Evolutionary conservation across 1,284 basidiomycete genomes (phyloP), one percentile per base, ranked within the genome.

Genomic region (Pascua guehoae): DNA sequence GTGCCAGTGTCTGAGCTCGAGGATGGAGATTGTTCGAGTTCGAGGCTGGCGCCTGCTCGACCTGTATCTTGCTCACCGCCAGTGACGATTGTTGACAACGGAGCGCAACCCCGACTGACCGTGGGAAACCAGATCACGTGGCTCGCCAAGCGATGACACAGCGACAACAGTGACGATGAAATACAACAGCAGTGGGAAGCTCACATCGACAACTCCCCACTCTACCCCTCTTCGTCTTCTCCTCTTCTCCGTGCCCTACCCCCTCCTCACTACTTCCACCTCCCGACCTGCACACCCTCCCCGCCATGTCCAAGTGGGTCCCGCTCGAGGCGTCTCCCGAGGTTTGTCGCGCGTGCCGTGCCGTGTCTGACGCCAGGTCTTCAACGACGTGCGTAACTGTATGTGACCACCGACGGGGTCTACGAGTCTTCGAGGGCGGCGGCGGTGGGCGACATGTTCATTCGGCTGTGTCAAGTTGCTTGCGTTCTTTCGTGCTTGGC

Each of bases 281-380:
- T 16, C 43, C 5, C 16, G 36, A 41, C 16, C 5, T 12, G 14
- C 8, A 18, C 2, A 10, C n/a, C 15, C 43, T 2, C 16, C 36
- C 17, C 16, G 51, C n/a, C 14, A 57, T 54, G 68, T 66, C 68
- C 54, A 77, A 78, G 56, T 89, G 88, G 88, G 84, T 89, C 50
- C 88, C 88, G 9, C 79, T 89, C 12, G 88, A 89, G 76, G 85
- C 86, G 56, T 87, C 86, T 62, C 87, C 88, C 56, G 84, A 89
- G 58, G 87, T 87, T 68, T 61, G 78, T 58, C 7, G n/a, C 11
- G 38, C 32, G 11, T 46, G 11, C 2, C 14, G 0, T 0, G 11
- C 4, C 4, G 3, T 0, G 40, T 39, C 49, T 57, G 44, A 61
- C 56, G 10, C 7, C 53, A 78, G 73, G 75, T 77, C 1, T 78